Base-by-base conservation (phyloP, 345 rosid genomes). In the Citrus maxima region DNA sequence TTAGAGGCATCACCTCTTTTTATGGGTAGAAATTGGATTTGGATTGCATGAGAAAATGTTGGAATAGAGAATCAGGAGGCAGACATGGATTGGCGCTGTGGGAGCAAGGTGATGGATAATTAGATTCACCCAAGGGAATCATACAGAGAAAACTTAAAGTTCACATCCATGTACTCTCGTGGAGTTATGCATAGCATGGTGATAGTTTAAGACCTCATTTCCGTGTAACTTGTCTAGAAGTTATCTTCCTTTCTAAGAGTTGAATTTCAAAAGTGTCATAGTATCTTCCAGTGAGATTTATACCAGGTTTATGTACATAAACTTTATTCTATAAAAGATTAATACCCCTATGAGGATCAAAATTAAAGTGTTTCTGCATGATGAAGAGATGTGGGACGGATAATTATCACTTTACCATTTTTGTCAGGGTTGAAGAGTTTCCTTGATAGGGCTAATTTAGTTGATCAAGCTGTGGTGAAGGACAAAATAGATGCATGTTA, bases 391-490 rank as follows among this genome's bases (percentile, higher is more conserved):
- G 68, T 65, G 12, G 38, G 60, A 69, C 35, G 5, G 72, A 70
- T 32, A 49, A 49, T 70, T 32, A 70, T 70, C 13, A 27, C 13
- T 49, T 28, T 16, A 49, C 16, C 38, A 28, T 54, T 70, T 70
- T 70, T 70, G 22, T 70, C 7, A 46, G 38, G 37, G 51, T 70
- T 70, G 74, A 49, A 28, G 35, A 22, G 24, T 32, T 40, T 49
- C 32, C 60, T 70, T 49, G 60, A 18, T 10, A 70, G 74, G 58
- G 51, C 60, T 49, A 51, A 28, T 49, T 51, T 70, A 49, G 38
- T 70, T 70, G 74, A 49, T 70, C 51, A 70, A 70, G 60, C 60
- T 27, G 37, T 69, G 56, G 67, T 65, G 68, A 65, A 65, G 68
- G 68, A 8, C 10, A 30, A 49, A 27, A 27, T 70, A 49, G 60